Conservation (phyloP, 2,329 filamentous ascomycete species). For the Alternaria sp. region DNA sequence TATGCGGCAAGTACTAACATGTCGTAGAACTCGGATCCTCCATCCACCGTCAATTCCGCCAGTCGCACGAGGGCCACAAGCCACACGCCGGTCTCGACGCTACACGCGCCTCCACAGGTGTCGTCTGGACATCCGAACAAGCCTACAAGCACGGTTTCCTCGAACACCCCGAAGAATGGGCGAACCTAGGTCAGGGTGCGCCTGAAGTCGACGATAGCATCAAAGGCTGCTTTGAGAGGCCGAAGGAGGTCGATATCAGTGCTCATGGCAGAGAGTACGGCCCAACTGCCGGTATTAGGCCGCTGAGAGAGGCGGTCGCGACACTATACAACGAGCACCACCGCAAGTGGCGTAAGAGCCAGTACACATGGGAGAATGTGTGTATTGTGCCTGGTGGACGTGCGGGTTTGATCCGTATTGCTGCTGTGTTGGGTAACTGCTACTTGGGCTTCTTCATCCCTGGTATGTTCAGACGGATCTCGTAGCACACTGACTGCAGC, state of each 20-base stretch:
- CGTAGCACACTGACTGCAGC: no score
- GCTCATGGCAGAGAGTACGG: conserved; percentile 85
- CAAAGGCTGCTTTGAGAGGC: conserved; percentile 83
- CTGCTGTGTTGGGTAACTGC: conserved; percentile 89
- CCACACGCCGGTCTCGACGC: conserved; percentile 91
- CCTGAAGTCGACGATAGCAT: conserved; percentile 95
- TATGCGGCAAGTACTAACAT: no score
- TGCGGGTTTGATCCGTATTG: conserved; percentile 91
- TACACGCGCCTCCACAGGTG: conserved; percentile 86
- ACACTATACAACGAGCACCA: conserved; percentile 93
- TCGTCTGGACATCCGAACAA: conserved; percentile 90
- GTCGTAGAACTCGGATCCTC: conserved; percentile 76
- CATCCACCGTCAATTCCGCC: conserved; percentile 87
- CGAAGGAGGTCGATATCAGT: conserved; percentile 77
- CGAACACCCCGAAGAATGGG: conserved; percentile 83
- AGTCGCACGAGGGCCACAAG: conserved; percentile 87
- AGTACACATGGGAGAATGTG: conserved; percentile 92
- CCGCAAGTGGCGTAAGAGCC: conserved; percentile 81
- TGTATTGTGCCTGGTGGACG: conserved; percentile 88
- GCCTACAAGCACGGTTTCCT: conserved; percentile 87
- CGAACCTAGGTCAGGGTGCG: conserved; percentile 92
- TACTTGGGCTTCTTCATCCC: conserved; percentile 92
- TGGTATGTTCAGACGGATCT: conserved; percentile 52
- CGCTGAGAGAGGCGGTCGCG: conserved; percentile 86
- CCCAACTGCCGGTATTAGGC: conserved; percentile 92